These are phyloP conservation scores for Kingdonia uniflora DNA, from an alignment of 164 flowering plant species.

Conservation along the genomic window DNA sequence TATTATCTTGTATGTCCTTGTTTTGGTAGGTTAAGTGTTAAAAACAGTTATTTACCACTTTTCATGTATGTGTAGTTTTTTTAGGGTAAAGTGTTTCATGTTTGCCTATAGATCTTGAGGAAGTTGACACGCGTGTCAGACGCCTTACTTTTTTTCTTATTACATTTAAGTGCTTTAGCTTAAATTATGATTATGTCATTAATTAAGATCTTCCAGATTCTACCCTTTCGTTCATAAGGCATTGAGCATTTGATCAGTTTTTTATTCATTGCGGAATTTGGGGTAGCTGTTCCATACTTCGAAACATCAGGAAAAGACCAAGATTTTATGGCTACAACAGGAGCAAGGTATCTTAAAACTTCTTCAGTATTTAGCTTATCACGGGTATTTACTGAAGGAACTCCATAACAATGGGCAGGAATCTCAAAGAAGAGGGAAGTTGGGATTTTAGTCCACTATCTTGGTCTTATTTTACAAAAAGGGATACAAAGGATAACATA, in stretches of 20 bases:
- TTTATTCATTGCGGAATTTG: constrained; percentile 23
- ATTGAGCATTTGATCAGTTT: constrained; percentile 4
- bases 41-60: too few relatives aligned
- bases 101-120: too few relatives aligned
- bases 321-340: constrained; percentile 14
- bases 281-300: constrained; percentile 16
- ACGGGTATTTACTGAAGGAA: constrained; percentile 3
- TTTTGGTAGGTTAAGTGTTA: too few relatives aligned
- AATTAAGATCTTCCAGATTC: background rate
- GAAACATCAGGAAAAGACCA: constrained; percentile 15
- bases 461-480: constrained; percentile 22
- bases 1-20: too few relatives aligned
- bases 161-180: too few relatives aligned
- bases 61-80: too few relatives aligned
- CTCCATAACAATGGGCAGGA: constrained; percentile 19
- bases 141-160: too few relatives aligned
- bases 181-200: too few relatives aligned
- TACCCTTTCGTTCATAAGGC: background rate
- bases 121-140: too few relatives aligned
- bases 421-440: constrained; percentile 10
- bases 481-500: constrained; percentile 32
- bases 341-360: constrained; percentile 26
- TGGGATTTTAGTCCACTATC: constrained; percentile 20
- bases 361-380: background rate
- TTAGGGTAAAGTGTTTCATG: too few relatives aligned